Conservation (phyloP, 371 early-diverging fungal genomes). For the Quaeritorhiza haematococci region DNA sequence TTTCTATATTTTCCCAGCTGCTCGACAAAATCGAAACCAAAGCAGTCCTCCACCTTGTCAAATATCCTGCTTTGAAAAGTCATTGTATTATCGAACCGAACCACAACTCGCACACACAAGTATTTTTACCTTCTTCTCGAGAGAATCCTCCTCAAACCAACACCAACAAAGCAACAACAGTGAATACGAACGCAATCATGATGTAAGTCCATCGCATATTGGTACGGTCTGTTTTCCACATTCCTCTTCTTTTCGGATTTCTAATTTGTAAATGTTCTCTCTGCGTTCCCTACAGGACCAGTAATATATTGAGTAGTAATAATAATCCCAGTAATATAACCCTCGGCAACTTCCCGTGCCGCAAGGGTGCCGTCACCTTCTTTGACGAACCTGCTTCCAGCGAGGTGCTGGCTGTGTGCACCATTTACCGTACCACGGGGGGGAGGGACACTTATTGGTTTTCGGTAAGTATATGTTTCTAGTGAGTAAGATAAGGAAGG, state of each 20-base stretch:
- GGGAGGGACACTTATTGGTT: conserved; percentile 16
- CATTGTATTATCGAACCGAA: not conserved
- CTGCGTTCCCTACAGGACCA: too few species aligned
- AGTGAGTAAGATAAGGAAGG: too few species aligned
- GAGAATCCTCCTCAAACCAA: not conserved
- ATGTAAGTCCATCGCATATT: not conserved
- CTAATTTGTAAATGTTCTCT: too few species aligned
- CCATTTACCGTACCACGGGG: conserved; percentile 10
- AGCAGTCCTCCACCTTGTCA: not conserved
- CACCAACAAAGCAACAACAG: not conserved
- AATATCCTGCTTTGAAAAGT: too few species aligned
- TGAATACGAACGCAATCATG: not conserved
- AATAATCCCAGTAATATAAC: too few species aligned
- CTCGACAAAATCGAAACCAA: not conserved
- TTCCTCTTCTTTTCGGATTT: too few species aligned
- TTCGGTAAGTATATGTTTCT: conserved; percentile 5
- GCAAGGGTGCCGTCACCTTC: not conserved
- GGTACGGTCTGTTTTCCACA: too few species aligned
- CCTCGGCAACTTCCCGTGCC: too few species aligned
- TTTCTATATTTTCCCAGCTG: not conserved
- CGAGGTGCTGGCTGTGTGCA: conserved; percentile 20
- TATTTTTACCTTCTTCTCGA: not conserved
- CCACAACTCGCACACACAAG: not conserved
- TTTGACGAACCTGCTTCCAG: not conserved
- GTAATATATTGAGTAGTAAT: too few species aligned